Evolutionary conservation across 2,329 filamentous ascomycete species (phyloP), one percentile per base, ranked within the genome.

Genomic region (Diaporthe sp.): DNA sequence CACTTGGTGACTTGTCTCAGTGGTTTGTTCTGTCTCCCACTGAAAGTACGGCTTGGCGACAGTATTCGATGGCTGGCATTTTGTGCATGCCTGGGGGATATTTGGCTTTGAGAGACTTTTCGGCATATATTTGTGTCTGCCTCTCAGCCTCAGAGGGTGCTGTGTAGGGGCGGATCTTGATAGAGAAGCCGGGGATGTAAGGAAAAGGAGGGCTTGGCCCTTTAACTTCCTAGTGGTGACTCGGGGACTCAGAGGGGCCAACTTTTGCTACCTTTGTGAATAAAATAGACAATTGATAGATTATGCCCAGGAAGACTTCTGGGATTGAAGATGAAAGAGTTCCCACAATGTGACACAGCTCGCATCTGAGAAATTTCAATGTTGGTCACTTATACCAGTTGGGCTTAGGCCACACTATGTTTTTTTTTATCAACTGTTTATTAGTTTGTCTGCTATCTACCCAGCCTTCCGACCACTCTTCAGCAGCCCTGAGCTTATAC

Each of bases 121-220:
- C 27, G 27, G 19, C 10, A 9, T 17, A 19, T 22, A 30, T 15
- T 5, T 50, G 59, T n/a, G 42, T n/a, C 19, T 50, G 39, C 10
- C 2, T 47, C 19, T 50, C 27, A 13, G 39, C 42, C 27, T 27
- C 27, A 4, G 10, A 35, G 17, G 39, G 42, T 1, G 42, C 32
- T 22, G 42, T 50, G 25, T 8, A 65, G 17, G 27, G 59, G 22
- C 42, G 42, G 6, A 65, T 65, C 27, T 47, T 50, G 59, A 65
- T 15, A 8, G 42, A 32, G 42, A 50, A 65, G 19, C 59, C 42
- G 1, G 39, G 59, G 19, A 65, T 50, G 27, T 50, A 65, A 8
- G 59, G 59, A 25, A 65, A 65, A 6, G 59, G 42, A 6, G 59
- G 27, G 27, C 59, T 65, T 65, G 59, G 42, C 19, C 59, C 59